Evolutionary conservation across 371 early-diverging fungal species (phyloP), one percentile per base, ranked within the genome.

Genomic region (Mycotypha africana): DNA sequence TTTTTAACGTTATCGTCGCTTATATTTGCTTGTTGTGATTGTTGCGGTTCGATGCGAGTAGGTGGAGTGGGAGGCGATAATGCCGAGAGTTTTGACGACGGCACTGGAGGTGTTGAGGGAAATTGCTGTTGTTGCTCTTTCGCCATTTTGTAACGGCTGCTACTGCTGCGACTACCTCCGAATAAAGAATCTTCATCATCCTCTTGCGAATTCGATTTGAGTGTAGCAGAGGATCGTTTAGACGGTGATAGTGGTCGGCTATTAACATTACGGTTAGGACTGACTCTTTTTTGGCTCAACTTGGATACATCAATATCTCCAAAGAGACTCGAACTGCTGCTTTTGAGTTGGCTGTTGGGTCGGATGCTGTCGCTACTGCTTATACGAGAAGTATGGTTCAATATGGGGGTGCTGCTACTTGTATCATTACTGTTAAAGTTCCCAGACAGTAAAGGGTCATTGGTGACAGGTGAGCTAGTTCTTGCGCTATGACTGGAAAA

Each of bases 241-340:
- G 51, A 32, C 4, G 50, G 32, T 14, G 45, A 45, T n/a, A n/a
- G n/a, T n/a, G n/a, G n/a, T n/a, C n/a, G n/a, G n/a, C n/a, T n/a
- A 20, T 19, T 38, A 4, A n/a, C 23, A 19, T 24, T 37, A 37
- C 20, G 32, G 10, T 33, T 39, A 21, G 26, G 21, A 35, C 42
- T 33, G 11, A 28, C 28, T 28, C 28, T 28, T 28, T 14, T 35
- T 26, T 40, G 12, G 3, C 62, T 53, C 10, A 72, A 38, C 44
- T 72, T 72, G 19, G 57, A 50, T 4, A 72, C 73, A 49, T 72
- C 73, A 32, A 72, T 59, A 39, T 68, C 66, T 1, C 73, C 73
- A 58, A 72, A 72, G 22, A 72, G 65, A 39, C 73, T 60, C 7
- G 49, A 38, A 19, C 25, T 45, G 14, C 25, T 42, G 20, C 24